Conservation (phyloP, 176 grass and related monocot genomes). For the Oropetium thomaeum region DNA sequence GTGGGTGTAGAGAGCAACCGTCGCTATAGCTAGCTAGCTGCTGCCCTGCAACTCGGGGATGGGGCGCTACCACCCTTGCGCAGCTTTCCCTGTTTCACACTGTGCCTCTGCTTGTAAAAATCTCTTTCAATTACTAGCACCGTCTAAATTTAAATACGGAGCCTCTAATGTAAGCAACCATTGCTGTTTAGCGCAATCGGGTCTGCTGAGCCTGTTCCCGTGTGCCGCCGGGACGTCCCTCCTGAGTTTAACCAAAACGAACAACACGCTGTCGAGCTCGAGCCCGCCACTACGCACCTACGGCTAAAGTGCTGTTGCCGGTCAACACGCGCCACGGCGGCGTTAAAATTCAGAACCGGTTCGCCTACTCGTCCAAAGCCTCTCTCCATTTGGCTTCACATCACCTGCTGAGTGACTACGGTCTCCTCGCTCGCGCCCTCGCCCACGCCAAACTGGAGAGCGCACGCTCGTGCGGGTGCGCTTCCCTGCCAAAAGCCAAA, state of each 20-base stretch:
- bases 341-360: conserved; percentile 8
- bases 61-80: neutral
- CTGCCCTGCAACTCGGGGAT: neutral
- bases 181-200: neutral
- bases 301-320: neutral
- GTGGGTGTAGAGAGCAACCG: conserved; percentile 15
- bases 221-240: too few relatives aligned
- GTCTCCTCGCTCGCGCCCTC: neutral
- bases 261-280: neutral
- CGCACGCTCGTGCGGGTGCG: neutral
- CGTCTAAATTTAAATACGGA: too few relatives aligned
- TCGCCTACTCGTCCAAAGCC: neutral
- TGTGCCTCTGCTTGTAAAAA: conserved; percentile 15
- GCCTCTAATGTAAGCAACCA: neutral
- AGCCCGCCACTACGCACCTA: too few relatives aligned
- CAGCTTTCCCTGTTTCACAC: neutral
- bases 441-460: neutral
- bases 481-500: neutral
- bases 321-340: neutral
- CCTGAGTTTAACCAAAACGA: too few relatives aligned
- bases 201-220: too few relatives aligned
- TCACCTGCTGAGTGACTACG: neutral
- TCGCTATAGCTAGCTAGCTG: too few relatives aligned
- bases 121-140: neutral
- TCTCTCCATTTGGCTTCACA: neutral